These are phyloP conservation scores for Citrus cavaleriei DNA, from an alignment of 345 rosid species.

Conservation along the genomic window DNA sequence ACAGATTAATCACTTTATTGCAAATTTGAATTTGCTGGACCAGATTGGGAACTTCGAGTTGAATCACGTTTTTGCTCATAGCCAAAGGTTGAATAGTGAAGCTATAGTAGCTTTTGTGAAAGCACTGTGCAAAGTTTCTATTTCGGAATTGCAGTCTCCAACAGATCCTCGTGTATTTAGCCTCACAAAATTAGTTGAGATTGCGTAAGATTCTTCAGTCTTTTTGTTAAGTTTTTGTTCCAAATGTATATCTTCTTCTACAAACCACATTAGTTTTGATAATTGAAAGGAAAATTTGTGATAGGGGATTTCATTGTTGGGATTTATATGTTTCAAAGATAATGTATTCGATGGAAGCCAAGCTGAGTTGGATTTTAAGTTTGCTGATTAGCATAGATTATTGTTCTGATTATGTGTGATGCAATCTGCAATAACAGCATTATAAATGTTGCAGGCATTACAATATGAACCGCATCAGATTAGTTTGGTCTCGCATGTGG, in stretches of 20 bases:
- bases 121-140: conserved; percentile 93
- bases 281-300: neutral
- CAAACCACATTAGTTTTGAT: neutral
- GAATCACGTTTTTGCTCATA: conserved; percentile 93
- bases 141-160: conserved; percentile 91
- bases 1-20: conserved; percentile 71
- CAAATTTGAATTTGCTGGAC: conserved; percentile 92
- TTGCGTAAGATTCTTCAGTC: conserved; percentile 61
- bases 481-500: conserved; percentile 98
- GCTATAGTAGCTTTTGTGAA: conserved; percentile 93
- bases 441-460: conserved; percentile 70
- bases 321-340: neutral
- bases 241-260: neutral
- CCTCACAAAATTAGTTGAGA: conserved; percentile 93
- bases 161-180: conserved; percentile 99
- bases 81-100: conserved; percentile 91
- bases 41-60: conserved; percentile 92
- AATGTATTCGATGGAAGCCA: neutral
- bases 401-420: neutral
- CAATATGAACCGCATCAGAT: conserved; percentile 95
- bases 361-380: neutral
- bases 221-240: neutral
- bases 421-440: neutral
- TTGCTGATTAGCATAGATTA: neutral
- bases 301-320: neutral